Evolutionary conservation across 1,139 yeast genomes (phyloP).

Genomic region (Taphrina sp.): DNA sequence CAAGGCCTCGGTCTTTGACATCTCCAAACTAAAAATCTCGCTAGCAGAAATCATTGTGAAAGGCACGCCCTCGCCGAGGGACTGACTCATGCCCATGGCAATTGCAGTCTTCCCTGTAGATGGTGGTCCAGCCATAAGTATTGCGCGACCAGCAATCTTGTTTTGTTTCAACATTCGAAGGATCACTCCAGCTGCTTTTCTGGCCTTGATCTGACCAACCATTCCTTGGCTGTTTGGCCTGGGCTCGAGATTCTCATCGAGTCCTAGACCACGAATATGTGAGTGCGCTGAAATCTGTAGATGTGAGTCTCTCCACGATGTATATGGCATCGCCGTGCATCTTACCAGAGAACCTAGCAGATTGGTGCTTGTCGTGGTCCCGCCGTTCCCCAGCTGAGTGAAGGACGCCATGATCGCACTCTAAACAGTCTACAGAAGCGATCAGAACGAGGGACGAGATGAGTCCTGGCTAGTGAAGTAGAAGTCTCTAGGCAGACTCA

Average conservation of each 20-base stretch:
- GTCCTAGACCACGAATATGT: constrained; percentile 91
- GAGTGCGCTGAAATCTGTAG: constrained; percentile 59
- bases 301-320: not conserved
- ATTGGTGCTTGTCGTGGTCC: constrained; percentile 11
- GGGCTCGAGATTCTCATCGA: constrained; percentile 76
- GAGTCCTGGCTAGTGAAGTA: too few species aligned
- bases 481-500: too few species aligned
- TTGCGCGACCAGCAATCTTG: constrained; percentile 94
- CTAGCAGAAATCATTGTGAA: constrained; percentile 94
- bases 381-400: too few species aligned
- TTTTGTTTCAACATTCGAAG: constrained; percentile 91
- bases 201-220: constrained; percentile 95
- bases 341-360: constrained; percentile 16
- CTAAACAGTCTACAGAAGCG: too few species aligned
- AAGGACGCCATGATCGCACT: too few species aligned
- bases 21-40: constrained; percentile 85
- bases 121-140: constrained; percentile 95
- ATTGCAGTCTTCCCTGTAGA: constrained; percentile 98
- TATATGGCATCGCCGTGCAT: not conserved
- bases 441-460: too few species aligned
- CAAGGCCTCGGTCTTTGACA: constrained; percentile 91
- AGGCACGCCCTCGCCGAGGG: constrained; percentile 86
- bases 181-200: constrained; percentile 93
- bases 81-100: constrained; percentile 94
- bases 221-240: constrained; percentile 80